phyloP scores from a whole-genome alignment of 2,329 filamentous ascomycete genomes.

The Hysterium pulicare region DNA sequence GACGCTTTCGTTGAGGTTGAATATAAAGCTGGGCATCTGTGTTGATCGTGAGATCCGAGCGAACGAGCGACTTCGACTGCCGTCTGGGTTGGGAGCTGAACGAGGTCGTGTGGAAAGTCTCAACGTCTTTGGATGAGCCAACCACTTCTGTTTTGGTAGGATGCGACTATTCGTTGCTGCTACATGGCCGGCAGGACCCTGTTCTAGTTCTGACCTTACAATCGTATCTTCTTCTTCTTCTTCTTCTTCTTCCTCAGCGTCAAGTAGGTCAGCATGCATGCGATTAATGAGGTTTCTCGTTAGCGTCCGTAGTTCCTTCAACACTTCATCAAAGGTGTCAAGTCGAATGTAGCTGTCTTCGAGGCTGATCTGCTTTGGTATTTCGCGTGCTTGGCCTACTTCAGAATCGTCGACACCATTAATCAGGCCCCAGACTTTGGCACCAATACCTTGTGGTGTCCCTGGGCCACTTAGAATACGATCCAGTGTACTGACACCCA shows the following conservation, averaged over 20 bases:
- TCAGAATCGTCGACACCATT: conserved; percentile 76
- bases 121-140: conserved; percentile 76
- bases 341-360: conserved; percentile 85
- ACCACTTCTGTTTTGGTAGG: conserved; percentile 54
- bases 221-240: conserved; percentile 1
- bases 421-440: conserved; percentile 71
- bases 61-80: conserved; percentile 56
- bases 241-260: conserved; percentile 43
- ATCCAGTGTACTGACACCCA: conserved; percentile 65
- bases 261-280: conserved; percentile 74
- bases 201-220: conserved; percentile 1
- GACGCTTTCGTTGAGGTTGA: conserved; percentile 58
- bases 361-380: conserved; percentile 88
- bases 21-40: conserved; percentile 70
- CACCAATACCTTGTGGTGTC: conserved; percentile 66
- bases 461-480: conserved; percentile 68
- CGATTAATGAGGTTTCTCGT: conserved; percentile 68
- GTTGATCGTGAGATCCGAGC: conserved; percentile 73
- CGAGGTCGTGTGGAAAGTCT: conserved; percentile 74
- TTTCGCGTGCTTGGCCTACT: conserved; percentile 66
- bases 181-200: not conserved
- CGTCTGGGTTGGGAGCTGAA: conserved; percentile 50
- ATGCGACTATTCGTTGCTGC: not conserved
- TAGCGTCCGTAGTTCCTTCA: conserved; percentile 65
- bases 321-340: conserved; percentile 60